Percentiles rank a stretch among this genome's conserved stretches.
phyloP scores from a whole-genome alignment of 768 basidiomycete genomes.

The Galerina marginata region DNA sequence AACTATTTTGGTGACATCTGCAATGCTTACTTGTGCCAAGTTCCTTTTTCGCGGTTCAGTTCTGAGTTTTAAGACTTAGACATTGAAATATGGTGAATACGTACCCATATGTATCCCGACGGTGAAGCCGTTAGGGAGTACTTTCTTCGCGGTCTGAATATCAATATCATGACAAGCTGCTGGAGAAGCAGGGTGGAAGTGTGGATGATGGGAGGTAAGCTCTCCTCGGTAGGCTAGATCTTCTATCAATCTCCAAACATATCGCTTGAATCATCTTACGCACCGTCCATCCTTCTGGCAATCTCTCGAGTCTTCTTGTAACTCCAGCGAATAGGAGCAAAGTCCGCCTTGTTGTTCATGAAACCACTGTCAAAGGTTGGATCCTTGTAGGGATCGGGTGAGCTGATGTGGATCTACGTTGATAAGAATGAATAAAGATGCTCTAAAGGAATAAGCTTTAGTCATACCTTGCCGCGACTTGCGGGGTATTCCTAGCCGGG shows the following conservation, averaged over 20 bases:
- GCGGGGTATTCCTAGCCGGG: constrained; percentile 65
- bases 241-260: background rate
- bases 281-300: constrained; percentile 74
- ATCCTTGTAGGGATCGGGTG: constrained; percentile 63
- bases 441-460: background rate
- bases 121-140: constrained; percentile 64
- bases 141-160: constrained; percentile 66
- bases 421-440: background rate
- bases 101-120: constrained; percentile 76
- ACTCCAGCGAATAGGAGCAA: constrained; percentile 77
- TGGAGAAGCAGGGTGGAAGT: constrained; percentile 70
- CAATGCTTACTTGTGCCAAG: constrained; percentile 53
- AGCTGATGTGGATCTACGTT: constrained; percentile 63
- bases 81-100: constrained; percentile 10
- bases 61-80: background rate
- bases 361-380: constrained; percentile 77
- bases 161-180: constrained; percentile 68
- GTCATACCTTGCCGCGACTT: constrained; percentile 66
- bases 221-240: constrained; percentile 73
- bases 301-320: constrained; percentile 80
- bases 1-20: background rate
- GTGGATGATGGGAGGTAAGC: constrained; percentile 74
- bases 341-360: constrained; percentile 81
- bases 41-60: constrained; percentile 34
- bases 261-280: constrained; percentile 11